phyloP scores from a whole-genome alignment of 2,329 filamentous ascomycete species.

The Apiospora hydei region DNA sequence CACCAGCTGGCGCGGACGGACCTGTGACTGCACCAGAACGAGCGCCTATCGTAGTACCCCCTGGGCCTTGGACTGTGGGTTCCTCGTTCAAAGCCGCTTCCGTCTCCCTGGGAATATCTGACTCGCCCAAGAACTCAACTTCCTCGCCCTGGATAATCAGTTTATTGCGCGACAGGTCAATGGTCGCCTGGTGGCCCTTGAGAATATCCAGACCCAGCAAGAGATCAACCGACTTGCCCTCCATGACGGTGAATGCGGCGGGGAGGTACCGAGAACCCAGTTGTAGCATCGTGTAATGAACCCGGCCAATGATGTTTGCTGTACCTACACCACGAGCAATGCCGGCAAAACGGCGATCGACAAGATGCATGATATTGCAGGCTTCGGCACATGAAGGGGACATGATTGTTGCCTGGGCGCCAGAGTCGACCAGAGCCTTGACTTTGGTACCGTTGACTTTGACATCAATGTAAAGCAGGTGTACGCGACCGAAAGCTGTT shows the following conservation, averaged over 20 bases:
- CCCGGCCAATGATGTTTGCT: constrained; percentile 90
- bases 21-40: constrained; percentile 78
- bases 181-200: constrained; percentile 91
- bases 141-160: constrained; percentile 89
- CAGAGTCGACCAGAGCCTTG: constrained; percentile 96
- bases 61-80: constrained; percentile 83
- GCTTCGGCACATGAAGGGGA: constrained; percentile 89
- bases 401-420: constrained; percentile 98
- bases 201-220: constrained; percentile 96
- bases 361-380: constrained; percentile 94
- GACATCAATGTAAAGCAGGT: constrained; percentile 95
- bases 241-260: constrained; percentile 99
- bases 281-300: constrained; percentile 94
- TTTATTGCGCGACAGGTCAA: constrained; percentile 85
- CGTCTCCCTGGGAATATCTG: constrained; percentile 87
- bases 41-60: constrained; percentile 87
- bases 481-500: constrained; percentile 89
- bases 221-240: constrained; percentile 94
- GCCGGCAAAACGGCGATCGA: constrained; percentile 90
- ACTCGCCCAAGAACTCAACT: constrained; percentile 89
- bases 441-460: constrained; percentile 92
- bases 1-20: constrained; percentile 45
- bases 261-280: constrained; percentile 87
- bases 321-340: constrained; percentile 94
- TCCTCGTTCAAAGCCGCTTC: constrained; percentile 79